Evolutionary conservation across 805 yeast species (phyloP).

Genomic region (Ogataea haglerorum): DNA sequence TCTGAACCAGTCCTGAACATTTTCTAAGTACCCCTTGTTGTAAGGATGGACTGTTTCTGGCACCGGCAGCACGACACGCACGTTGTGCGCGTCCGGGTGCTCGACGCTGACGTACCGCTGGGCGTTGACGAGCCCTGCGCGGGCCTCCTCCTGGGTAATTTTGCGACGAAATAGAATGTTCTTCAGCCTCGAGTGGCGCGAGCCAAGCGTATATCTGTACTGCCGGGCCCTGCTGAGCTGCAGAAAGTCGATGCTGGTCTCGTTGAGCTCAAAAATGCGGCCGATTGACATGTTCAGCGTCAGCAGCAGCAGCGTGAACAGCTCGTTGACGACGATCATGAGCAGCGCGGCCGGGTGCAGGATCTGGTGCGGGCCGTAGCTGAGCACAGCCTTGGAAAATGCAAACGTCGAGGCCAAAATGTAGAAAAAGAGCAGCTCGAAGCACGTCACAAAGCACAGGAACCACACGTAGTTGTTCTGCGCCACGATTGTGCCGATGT

Average conservation of each 20-base stretch:
- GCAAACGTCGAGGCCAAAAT: slow-evolving; percentile 38
- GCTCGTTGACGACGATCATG: slow-evolving; percentile 41
- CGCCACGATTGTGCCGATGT: slow-evolving; percentile 75
- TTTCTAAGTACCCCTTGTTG: slow-evolving; percentile 36
- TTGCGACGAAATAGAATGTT: slow-evolving; percentile 12
- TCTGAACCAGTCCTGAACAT: slow-evolving; percentile 33
- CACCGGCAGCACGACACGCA: slow-evolving; percentile 38
- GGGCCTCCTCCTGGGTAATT: background rate
- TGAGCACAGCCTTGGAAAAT: slow-evolving; percentile 29
- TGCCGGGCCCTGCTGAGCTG: slow-evolving; percentile 13
- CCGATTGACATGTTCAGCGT: slow-evolving; percentile 41
- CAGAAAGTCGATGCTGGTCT: slow-evolving; percentile 52
- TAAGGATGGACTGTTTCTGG: slow-evolving; percentile 34
- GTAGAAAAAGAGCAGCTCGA: slow-evolving; percentile 37
- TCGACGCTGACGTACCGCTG: slow-evolving; percentile 43
- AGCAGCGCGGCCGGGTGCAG: slow-evolving; percentile 27
- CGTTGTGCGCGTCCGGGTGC: slow-evolving; percentile 28
- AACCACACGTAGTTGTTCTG: slow-evolving; percentile 60
- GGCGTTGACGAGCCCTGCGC: slow-evolving; percentile 16
- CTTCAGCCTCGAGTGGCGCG: slow-evolving; percentile 15
- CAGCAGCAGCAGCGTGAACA: slow-evolving; percentile 44
- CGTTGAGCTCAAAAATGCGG: slow-evolving; percentile 41
- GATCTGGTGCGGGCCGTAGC: slow-evolving; percentile 19
- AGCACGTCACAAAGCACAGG: slow-evolving; percentile 44
- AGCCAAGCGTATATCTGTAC: background rate